Conservation (phyloP, 2,329 filamentous ascomycete genomes). For the Sporothrix humicola region DNA sequence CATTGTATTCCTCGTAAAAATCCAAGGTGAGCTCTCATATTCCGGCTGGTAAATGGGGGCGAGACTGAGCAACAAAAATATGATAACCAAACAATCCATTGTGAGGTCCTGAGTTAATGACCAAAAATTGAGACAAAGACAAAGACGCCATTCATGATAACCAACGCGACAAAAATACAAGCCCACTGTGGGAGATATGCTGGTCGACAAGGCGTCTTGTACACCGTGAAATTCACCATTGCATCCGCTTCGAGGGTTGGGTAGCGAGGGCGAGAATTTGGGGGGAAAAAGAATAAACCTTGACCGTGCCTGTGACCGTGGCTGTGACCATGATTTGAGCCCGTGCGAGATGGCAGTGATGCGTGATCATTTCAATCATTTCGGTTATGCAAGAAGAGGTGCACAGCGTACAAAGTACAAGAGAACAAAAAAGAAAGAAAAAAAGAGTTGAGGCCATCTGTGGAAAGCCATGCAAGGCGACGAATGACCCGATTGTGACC, state of each 20-base stretch:
- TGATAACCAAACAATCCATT: neutral
- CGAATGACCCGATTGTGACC: neutral
- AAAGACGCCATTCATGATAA: too few relatives aligned
- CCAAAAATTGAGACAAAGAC: neutral
- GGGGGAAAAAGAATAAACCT: too few relatives aligned
- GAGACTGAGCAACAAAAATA: neutral
- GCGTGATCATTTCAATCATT: slow-evolving; percentile 17
- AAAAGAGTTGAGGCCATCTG: too few relatives aligned
- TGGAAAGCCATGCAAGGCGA: neutral
- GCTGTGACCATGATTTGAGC: neutral
- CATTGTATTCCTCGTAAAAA: neutral
- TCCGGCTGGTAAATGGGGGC: neutral
- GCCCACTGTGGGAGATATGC: too few relatives aligned
- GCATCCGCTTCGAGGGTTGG: too few relatives aligned
- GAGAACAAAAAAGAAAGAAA: too few relatives aligned
- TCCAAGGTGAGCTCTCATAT: neutral
- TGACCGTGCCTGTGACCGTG: neutral
- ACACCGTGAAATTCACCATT: too few relatives aligned
- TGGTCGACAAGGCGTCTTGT: too few relatives aligned
- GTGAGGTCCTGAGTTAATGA: neutral
- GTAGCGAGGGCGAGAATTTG: too few relatives aligned
- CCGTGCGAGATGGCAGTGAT: neutral
- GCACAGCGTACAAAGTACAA: too few relatives aligned
- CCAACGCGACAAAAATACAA: too few relatives aligned
- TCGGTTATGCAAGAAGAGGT: neutral